These are phyloP conservation scores for Henckelia pumila DNA, from an alignment of 257 asterid genomes.

Conservation along the genomic window DNA sequence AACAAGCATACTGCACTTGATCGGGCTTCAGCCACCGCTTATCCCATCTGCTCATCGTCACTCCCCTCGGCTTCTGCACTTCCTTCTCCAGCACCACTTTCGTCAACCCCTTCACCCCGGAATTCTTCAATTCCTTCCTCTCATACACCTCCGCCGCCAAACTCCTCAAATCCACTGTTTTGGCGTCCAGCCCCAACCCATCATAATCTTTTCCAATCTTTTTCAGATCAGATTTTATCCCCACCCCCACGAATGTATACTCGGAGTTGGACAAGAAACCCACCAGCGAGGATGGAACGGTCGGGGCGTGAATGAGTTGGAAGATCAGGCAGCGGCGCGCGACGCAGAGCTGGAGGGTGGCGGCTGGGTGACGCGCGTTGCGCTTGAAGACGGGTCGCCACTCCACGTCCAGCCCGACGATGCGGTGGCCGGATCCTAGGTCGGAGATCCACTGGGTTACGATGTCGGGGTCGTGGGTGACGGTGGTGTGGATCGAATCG, in stretches of 20 bases:
- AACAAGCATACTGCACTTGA: constrained; percentile 19
- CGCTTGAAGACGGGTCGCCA: constrained; percentile 44
- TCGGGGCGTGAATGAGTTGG: constrained; percentile 38
- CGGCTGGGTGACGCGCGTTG: constrained; percentile 37
- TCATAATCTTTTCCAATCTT: constrained; percentile 22
- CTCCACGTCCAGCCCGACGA: constrained; percentile 53
- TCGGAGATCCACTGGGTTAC: constrained; percentile 24
- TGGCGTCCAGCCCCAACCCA: background rate
- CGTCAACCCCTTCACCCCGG: constrained; percentile 19
- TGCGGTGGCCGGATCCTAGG: constrained; percentile 16
- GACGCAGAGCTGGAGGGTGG: constrained; percentile 57
- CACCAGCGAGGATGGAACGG: constrained; percentile 32
- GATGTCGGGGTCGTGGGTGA: constrained; percentile 2
- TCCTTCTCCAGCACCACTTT: constrained; percentile 2
- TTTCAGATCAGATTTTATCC: constrained; percentile 39
- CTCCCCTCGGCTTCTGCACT: background rate
- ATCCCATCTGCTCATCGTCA: constrained; percentile 23
- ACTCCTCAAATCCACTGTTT: constrained; percentile 1
- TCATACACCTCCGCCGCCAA: background rate
- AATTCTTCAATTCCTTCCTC: background rate
- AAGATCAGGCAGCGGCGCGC: constrained; percentile 46
- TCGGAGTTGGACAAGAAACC: constrained; percentile 37
- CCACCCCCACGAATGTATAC: constrained; percentile 47
- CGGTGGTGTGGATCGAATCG: background rate
- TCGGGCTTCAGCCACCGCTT: background rate